Evolutionary conservation across 2,329 filamentous ascomycete genomes (phyloP).

Genomic region (Microdochium trichocladiopsis): DNA sequence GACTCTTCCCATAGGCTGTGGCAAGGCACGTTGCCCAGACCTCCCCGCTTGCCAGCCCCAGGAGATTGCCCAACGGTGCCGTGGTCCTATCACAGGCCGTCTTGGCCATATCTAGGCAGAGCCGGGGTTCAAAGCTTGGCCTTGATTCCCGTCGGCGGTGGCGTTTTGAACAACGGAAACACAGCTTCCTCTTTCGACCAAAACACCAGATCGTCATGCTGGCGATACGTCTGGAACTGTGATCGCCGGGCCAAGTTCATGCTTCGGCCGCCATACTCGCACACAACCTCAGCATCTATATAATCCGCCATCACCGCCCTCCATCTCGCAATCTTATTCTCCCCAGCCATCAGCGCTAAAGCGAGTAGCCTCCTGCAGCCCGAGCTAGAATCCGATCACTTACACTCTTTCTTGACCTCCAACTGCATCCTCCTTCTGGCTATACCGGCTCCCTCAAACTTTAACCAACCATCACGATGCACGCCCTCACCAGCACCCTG

Average conservation of each 20-base stretch:
- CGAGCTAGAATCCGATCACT: not conserved
- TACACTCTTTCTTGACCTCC: not conserved
- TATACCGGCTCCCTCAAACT: too few relatives aligned
- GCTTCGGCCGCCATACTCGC: not conserved
- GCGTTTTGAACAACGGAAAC: not conserved
- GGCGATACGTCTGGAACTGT: not conserved
- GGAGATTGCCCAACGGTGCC: not conserved
- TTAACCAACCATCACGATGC: conserved; percentile 5
- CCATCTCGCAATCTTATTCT: too few relatives aligned
- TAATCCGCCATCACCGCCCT: too few relatives aligned
- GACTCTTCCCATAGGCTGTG: too few relatives aligned
- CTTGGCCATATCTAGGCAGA: not conserved
- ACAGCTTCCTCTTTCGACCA: not conserved
- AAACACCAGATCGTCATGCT: not conserved
- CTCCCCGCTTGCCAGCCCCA: too few relatives aligned
- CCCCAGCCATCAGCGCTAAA: too few relatives aligned
- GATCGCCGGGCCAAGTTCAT: too few relatives aligned
- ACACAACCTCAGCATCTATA: too few relatives aligned
- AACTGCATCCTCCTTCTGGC: not conserved
- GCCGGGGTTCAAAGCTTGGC: not conserved
- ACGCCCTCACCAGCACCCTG: conserved; percentile 6
- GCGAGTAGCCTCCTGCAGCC: too few relatives aligned
- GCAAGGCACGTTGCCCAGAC: too few relatives aligned
- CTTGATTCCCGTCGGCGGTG: not conserved
- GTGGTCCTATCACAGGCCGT: not conserved